Conservation (phyloP, 1,139 yeast genomes). For the Suhomyces maxii region DNA sequence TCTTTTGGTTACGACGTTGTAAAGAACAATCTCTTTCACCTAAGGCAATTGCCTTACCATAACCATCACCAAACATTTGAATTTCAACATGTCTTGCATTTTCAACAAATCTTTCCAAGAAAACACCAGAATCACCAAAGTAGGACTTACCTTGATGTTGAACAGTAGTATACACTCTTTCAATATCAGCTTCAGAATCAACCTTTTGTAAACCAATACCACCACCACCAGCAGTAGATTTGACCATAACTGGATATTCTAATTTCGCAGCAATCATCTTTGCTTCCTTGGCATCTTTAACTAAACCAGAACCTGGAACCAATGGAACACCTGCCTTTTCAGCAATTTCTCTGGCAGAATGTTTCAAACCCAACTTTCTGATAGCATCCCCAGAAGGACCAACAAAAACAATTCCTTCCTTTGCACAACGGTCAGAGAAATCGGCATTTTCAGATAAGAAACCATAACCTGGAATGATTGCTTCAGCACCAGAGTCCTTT, state of each 20-base stretch:
- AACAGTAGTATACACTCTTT: constrained; percentile 82
- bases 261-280: constrained; percentile 70
- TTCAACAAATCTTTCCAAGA: constrained; percentile 89
- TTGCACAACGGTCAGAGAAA: constrained; percentile 82
- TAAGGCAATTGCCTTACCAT: constrained; percentile 84
- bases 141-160: constrained; percentile 91
- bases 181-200: constrained; percentile 75
- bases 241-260: constrained; percentile 92
- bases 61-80: constrained; percentile 95
- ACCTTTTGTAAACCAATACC: constrained; percentile 97
- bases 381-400: constrained; percentile 96
- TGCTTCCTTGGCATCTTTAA: constrained; percentile 72
- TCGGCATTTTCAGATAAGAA: constrained; percentile 96
- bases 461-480: constrained; percentile 96
- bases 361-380: constrained; percentile 86
- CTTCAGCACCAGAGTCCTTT: constrained; percentile 78
- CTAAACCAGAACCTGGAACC: constrained; percentile 91
- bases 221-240: constrained; percentile 98
- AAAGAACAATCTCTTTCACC: constrained; percentile 98
- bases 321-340: constrained; percentile 85
- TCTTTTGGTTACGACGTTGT: constrained; percentile 94
- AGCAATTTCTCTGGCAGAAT: constrained; percentile 94
- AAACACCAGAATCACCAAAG: constrained; percentile 94
- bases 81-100: constrained; percentile 95
- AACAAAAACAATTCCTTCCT: constrained; percentile 84